Conservation (phyloP, 2,329 filamentous ascomycete species). For the Byssothecium circinans region DNA sequence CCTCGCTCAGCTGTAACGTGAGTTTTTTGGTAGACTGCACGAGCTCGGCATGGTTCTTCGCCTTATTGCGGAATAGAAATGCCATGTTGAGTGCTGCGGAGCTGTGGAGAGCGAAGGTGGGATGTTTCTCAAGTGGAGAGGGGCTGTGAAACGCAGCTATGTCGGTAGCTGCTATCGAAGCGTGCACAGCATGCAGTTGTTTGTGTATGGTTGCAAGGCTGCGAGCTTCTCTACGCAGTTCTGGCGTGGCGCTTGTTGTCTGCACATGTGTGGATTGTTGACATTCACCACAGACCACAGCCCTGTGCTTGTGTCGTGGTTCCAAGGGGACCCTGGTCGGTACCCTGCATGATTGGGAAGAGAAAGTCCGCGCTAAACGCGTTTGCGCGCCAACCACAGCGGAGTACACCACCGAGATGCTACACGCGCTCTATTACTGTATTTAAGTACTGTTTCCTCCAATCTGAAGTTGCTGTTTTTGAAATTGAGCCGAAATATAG, state of each 20-base stretch:
- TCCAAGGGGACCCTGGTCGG: conserved; percentile 9
- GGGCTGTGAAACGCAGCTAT: conserved; percentile 29
- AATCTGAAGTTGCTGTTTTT: no score
- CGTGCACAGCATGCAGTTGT: conserved; percentile 33
- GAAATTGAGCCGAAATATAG: no score
- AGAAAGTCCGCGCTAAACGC: background rate
- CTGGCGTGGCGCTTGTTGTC: conserved; percentile 29
- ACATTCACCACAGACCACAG: conserved; percentile 22
- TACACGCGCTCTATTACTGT: background rate
- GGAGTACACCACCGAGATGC: background rate
- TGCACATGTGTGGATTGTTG: conserved; percentile 25
- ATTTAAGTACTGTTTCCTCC: no score
- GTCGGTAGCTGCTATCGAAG: conserved; percentile 37
- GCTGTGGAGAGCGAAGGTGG: conserved; percentile 17
- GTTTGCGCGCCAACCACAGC: conserved; percentile 1
- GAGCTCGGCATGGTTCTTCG: conserved; percentile 64
- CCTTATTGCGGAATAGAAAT: conserved; percentile 67
- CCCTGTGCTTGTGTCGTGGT: conserved; percentile 22
- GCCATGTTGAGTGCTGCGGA: conserved; percentile 57
- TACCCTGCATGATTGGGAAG: conserved; percentile 12
- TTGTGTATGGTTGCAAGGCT: background rate
- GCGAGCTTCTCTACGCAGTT: conserved; percentile 2
- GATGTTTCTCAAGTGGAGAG: conserved; percentile 15
- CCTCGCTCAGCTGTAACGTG: conserved; percentile 57
- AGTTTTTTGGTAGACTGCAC: conserved; percentile 65